Base-by-base conservation (phyloP, 2,329 filamentous ascomycete species). In the Sporothrix variecibatus region DNA sequence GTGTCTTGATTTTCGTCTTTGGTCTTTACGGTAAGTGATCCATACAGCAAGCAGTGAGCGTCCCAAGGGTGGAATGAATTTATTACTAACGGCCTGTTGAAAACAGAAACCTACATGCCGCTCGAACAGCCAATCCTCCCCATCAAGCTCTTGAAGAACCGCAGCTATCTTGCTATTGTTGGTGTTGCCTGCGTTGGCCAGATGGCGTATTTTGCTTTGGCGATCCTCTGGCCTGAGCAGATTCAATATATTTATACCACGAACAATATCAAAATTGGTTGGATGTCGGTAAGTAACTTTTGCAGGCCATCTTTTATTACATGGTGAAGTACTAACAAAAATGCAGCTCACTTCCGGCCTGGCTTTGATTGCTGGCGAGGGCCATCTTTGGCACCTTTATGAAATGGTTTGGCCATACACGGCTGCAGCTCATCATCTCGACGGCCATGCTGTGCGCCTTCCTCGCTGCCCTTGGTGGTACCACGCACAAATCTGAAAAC, bases 181-280 rank as follows among this genome's bases (percentile, higher is more conserved):
- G 79, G 79, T 26, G 76, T 82, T 38, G 74, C 81, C 28, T 79
- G 79, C 8, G 80, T 83, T 2, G 82, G 81, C 26, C 81, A 82
- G n/a, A 80, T 79, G 58, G 79, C 82, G 9, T 83, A 82, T 77
- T 83, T 82, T 72, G 82, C 80, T 62, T 80, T 83, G 51, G 81
- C 81, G 31, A 80, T 83, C 26, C 78, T 83, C 12, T 83, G 81
- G 81, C 82, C 82, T 0, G 76, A 77, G 23, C 81, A 82, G 79
- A 79, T 82, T 4, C 76, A 76, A 8, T 79, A 80, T 26, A 70
- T 83, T n/a, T 82, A 67, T 43, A 72, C 60, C 20, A 73, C 28
- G 34, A 72, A 69, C 69, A 71, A 74, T 70, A 68, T 73, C 53
- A 71, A 26, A 53, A 64, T 71, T 40, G 74, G 74, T 46, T 73